Conservation (phyloP, 2,329 filamentous ascomycete species). For the Raffaelea albimanens region DNA sequence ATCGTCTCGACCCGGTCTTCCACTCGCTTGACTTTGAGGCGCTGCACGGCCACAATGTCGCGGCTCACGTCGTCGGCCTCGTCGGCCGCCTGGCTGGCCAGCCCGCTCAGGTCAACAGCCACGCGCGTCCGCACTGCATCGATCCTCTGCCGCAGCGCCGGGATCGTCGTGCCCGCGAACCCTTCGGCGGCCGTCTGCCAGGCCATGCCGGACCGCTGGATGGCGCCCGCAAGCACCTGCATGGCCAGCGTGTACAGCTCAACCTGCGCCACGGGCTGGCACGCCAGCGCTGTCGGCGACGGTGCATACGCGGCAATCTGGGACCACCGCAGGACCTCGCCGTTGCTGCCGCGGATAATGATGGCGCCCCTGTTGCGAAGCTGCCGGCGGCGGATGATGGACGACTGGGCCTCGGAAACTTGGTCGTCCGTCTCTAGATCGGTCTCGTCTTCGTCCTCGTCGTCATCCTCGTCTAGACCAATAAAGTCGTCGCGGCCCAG, state of each 20-base stretch:
- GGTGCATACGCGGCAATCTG: constrained; percentile 34
- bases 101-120: constrained; percentile 42
- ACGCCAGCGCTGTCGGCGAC: constrained; percentile 21
- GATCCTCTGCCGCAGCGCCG: constrained; percentile 39
- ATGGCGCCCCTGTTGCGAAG: neutral
- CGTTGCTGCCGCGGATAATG: constrained; percentile 1
- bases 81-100: constrained; percentile 61
- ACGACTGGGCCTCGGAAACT: neutral
- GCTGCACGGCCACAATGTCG: constrained; percentile 66
- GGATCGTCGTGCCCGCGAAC: constrained; percentile 49
- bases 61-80: constrained; percentile 71
- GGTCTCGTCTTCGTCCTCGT: constrained; percentile 9
- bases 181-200: constrained; percentile 51
- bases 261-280: constrained; percentile 26
- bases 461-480: constrained; percentile 17
- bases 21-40: constrained; percentile 71
- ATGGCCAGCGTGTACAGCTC: constrained; percentile 44
- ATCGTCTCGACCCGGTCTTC: constrained; percentile 71
- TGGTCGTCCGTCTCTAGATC: neutral
- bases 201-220: constrained; percentile 36
- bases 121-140: constrained; percentile 37
- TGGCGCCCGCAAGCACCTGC: constrained; percentile 37
- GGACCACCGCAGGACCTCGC: constrained; percentile 25
- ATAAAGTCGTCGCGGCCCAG: too few relatives aligned
- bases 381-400: neutral